Percentiles rank a stretch among this genome's conserved stretches.
Evolutionary conservation across 768 basidiomycete genomes (phyloP).

Genomic region (Lactifluus volemus): DNA sequence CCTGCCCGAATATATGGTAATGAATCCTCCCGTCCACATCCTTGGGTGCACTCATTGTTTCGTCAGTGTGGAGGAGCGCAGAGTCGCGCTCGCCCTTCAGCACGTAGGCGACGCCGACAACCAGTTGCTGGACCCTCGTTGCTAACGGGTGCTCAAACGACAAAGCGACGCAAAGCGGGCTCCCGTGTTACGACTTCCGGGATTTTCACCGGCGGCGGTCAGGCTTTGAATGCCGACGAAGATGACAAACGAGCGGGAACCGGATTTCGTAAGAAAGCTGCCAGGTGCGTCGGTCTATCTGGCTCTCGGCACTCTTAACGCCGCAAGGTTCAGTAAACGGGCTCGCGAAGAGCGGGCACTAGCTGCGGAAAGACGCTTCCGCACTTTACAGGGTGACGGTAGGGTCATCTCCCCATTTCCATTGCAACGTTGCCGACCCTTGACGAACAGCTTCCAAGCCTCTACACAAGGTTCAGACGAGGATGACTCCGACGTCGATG

Average conservation of each 20-base stretch:
- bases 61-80: constrained; percentile 78
- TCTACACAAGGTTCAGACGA: not conserved
- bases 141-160: constrained; percentile 52
- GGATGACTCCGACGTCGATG: constrained; percentile 10
- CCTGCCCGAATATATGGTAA: constrained; percentile 71
- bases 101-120: constrained; percentile 33
- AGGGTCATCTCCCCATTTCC: constrained; percentile 1
- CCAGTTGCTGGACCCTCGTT: constrained; percentile 42
- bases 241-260: constrained; percentile 39
- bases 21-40: constrained; percentile 7
- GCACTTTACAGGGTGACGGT: constrained; percentile 35
- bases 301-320: not conserved
- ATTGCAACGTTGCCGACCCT: not conserved
- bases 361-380: constrained; percentile 59
- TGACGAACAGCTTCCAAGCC: not conserved
- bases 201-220: constrained; percentile 53
- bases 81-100: constrained; percentile 47
- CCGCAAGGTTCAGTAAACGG: constrained; percentile 45
- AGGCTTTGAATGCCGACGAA: constrained; percentile 33
- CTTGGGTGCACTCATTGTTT: not conserved
- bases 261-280: constrained; percentile 66
- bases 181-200: constrained; percentile 52
- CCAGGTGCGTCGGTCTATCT: constrained; percentile 36
- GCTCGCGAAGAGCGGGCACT: constrained; percentile 71
- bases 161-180: constrained; percentile 65